These are phyloP conservation scores for Liquidambar formosana DNA, from an alignment of 164 flowering plant species.

Conservation along the genomic window DNA sequence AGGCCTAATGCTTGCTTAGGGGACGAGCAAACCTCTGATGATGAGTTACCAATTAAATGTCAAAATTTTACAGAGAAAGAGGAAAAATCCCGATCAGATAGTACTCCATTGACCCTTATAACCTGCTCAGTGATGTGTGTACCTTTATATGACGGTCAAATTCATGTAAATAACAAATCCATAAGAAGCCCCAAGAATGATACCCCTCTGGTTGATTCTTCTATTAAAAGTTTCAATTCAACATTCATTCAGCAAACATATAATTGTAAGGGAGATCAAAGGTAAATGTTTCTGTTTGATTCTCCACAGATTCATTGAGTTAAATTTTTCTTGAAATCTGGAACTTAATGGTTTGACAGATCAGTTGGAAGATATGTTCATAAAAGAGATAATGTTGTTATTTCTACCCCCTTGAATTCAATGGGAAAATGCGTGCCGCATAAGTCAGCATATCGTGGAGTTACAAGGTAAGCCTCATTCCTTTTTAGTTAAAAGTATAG, in stretches of 20 bases:
- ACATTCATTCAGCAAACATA: too few species aligned
- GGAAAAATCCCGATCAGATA: neutral
- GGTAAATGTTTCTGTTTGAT: too few species aligned
- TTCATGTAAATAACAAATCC: too few species aligned
- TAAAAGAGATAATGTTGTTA: too few species aligned
- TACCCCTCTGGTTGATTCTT: constrained; percentile 3
- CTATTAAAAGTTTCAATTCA: neutral
- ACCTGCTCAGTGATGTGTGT: constrained; percentile 1
- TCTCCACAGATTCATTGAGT: too few species aligned
- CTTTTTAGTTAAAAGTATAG: neutral
- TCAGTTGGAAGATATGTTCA: too few species aligned
- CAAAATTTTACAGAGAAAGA: too few species aligned
- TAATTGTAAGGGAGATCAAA: too few species aligned
- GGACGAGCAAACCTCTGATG: neutral
- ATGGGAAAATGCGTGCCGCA: constrained; percentile 8
- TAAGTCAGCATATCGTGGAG: constrained; percentile 19
- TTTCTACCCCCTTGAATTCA: neutral
- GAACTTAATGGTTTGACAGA: too few species aligned
- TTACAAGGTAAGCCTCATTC: constrained; percentile 18
- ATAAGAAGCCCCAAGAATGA: neutral
- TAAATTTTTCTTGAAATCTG: too few species aligned
- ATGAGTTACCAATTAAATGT: too few species aligned
- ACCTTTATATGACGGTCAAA: neutral
- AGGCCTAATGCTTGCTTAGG: neutral
- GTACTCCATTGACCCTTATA: constrained; percentile 3